Conservation (phyloP, 2,329 filamentous ascomycete genomes). For the Canariomyces notabilis region DNA sequence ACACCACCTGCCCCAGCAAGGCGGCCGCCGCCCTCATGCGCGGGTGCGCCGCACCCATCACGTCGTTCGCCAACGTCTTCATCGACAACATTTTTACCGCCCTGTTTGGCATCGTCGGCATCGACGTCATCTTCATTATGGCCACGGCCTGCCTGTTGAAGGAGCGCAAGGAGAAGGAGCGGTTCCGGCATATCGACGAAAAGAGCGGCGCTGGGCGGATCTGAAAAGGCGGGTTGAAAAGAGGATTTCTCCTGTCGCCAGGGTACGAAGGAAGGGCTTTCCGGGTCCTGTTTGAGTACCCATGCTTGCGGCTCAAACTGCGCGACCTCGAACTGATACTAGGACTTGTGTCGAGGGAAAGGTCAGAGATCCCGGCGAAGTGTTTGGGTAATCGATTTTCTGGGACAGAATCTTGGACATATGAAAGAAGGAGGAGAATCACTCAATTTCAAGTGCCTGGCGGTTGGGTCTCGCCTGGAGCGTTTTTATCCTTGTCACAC, state of each 20-base stretch:
- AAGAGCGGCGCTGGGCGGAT: constrained; percentile 51
- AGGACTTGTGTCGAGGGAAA: too few species aligned
- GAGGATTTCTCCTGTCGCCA: neutral
- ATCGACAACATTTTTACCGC: constrained; percentile 74
- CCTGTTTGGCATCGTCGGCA: constrained; percentile 70
- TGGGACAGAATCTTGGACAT: too few species aligned
- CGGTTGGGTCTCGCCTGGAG: neutral
- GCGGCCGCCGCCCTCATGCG: constrained; percentile 64
- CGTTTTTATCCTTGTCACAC: neutral
- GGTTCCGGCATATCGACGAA: constrained; percentile 76
- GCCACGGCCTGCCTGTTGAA: constrained; percentile 72
- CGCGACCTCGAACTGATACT: too few species aligned
- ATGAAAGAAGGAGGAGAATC: too few species aligned
- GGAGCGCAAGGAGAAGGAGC: constrained; percentile 72
- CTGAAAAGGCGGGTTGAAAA: constrained; percentile 1
- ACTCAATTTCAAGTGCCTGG: too few species aligned
- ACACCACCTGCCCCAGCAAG: constrained; percentile 62
- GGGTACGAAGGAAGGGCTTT: neutral
- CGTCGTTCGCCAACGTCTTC: constrained; percentile 63
- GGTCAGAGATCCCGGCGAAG: too few species aligned
- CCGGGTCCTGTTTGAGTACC: too few species aligned
- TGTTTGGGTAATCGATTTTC: too few species aligned
- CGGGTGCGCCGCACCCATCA: constrained; percentile 65
- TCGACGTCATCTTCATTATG: constrained; percentile 65
- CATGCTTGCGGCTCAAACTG: too few species aligned